Percentiles rank a stretch among this genome's conserved stretches.
Conservation (phyloP, 345 rosid genomes). For the Eucalyptus rudis region DNA sequence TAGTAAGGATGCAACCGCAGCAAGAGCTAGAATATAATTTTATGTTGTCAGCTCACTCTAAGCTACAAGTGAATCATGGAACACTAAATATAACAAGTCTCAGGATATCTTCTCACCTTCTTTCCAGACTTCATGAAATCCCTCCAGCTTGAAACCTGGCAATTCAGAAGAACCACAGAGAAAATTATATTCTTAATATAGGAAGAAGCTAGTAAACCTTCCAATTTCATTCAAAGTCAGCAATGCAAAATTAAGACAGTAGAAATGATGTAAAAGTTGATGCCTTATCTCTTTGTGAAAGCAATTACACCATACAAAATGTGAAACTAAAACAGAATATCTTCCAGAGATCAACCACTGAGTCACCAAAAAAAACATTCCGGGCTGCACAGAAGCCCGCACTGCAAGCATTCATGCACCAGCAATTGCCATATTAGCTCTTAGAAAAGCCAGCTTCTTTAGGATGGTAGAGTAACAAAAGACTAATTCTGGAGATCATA, state of each 20-base stretch:
- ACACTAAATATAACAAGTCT: background rate
- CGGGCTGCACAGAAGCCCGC: background rate
- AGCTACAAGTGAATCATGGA: background rate
- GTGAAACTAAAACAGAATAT: background rate
- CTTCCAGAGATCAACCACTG: background rate
- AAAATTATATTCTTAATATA: background rate
- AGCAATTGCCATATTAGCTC: background rate
- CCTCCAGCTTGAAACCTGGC: slow-evolving; percentile 92
- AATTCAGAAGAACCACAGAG: background rate
- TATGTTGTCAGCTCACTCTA: background rate
- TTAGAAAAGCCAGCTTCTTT: background rate
- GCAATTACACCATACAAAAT: background rate
- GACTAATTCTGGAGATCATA: background rate
- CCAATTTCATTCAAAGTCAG: background rate
- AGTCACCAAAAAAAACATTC: background rate
- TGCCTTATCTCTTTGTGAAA: background rate
- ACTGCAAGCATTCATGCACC: background rate
- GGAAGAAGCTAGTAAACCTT: background rate
- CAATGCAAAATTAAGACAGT: background rate
- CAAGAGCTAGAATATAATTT: background rate
- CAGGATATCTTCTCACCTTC: slow-evolving; percentile 40
- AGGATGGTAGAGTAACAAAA: background rate
- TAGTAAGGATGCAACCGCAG: background rate
- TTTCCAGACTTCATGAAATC: slow-evolving; percentile 86
- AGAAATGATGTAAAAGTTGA: background rate